phyloP scores from a whole-genome alignment of 2,329 filamentous ascomycete species.

The Stagonosporopsis chrysanthemi region DNA sequence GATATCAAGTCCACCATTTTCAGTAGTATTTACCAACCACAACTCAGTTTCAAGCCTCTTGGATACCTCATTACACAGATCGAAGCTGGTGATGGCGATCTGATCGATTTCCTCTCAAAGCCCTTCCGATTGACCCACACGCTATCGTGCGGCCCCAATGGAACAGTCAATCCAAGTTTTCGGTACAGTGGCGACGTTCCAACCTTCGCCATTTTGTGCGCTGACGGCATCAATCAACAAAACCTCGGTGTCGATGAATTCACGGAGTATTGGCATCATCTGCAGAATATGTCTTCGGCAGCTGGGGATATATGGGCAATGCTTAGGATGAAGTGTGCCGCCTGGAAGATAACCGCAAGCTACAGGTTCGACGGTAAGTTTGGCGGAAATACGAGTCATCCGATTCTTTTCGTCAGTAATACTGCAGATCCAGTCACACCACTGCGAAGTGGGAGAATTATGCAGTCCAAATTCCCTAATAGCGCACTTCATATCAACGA shows the following conservation, averaged over 20 bases:
- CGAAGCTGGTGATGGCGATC: conserved; percentile 35
- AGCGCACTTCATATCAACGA: conserved; percentile 57
- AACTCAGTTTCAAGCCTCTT: conserved; percentile 42
- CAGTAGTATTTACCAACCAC: conserved; percentile 47
- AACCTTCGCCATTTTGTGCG: conserved; percentile 48
- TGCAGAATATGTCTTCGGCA: conserved; percentile 45
- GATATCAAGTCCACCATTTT: conserved; percentile 51
- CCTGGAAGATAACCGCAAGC: conserved; percentile 48
- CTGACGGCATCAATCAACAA: conserved; percentile 50
- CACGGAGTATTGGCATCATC: conserved; percentile 43
- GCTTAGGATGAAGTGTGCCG: conserved; percentile 49
- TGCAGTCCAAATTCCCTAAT: conserved; percentile 53
- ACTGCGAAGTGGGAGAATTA: conserved; percentile 54
- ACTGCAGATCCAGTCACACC: conserved; percentile 68
- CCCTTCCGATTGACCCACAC: conserved; percentile 29
- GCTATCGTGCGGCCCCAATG: conserved; percentile 39
- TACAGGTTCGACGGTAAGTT: conserved; percentile 42
- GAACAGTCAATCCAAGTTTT: conserved; percentile 18
- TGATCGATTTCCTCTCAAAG: conserved; percentile 28
- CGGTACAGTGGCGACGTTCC: conserved; percentile 5
- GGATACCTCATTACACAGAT: conserved; percentile 47
- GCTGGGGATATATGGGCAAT: conserved; percentile 51
- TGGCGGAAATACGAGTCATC: conserved; percentile 57
- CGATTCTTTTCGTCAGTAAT: conserved; percentile 65
- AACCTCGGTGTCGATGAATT: conserved; percentile 38